Conservation (phyloP, 192 early-diverging fungal genomes). For the Backusella tuberculispora region DNA sequence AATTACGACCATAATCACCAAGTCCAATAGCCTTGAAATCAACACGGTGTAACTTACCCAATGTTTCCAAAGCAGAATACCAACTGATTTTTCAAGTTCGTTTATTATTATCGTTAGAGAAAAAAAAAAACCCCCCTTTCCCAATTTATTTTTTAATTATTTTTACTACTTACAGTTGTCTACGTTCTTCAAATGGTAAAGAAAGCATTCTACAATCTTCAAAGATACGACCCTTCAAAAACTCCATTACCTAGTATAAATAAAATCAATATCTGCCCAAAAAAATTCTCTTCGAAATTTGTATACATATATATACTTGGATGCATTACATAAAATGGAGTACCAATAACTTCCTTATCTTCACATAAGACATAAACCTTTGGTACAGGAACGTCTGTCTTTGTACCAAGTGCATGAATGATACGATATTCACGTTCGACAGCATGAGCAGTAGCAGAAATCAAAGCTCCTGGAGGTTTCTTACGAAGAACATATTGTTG, state of each 20-base stretch:
- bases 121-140: not conserved
- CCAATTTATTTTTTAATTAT: not conserved
- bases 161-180: constrained; percentile 45
- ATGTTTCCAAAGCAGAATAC: constrained; percentile 71
- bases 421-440: constrained; percentile 91
- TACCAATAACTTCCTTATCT: constrained; percentile 81
- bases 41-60: constrained; percentile 82
- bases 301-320: not conserved
- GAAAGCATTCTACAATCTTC: constrained; percentile 61
- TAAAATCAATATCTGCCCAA: not conserved
- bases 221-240: constrained; percentile 89
- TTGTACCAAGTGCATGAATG: constrained; percentile 71
- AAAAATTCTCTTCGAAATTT: not conserved
- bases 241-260: constrained; percentile 80
- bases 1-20: constrained; percentile 63
- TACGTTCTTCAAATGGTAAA: constrained; percentile 57
- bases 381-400: constrained; percentile 88
- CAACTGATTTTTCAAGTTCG: constrained; percentile 48
- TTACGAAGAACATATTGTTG: constrained; percentile 84
- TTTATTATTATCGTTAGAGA: not conserved
- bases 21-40: constrained; percentile 74
- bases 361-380: constrained; percentile 88
- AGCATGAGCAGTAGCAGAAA: constrained; percentile 89
- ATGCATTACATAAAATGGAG: constrained; percentile 83
- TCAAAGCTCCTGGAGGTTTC: constrained; percentile 86